Conservation (phyloP, 768 basidiomycete genomes). For the Ramaria sp. region DNA sequence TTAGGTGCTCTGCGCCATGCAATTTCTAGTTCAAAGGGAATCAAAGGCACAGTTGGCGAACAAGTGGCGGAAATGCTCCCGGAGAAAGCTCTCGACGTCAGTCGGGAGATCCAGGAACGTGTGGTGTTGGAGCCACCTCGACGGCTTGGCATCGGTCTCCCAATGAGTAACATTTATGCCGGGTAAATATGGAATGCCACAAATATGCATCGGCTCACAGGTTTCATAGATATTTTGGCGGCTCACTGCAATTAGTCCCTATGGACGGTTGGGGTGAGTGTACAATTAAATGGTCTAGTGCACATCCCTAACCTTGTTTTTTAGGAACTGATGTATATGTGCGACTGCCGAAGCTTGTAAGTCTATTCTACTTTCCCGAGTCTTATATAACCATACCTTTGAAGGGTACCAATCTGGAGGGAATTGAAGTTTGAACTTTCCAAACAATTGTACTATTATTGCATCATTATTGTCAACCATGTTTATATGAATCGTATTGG, state of each 20-base stretch:
- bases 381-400: neutral
- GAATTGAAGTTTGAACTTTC: constrained; percentile 52
- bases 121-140: constrained; percentile 35
- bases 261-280: constrained; percentile 74
- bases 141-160: constrained; percentile 71
- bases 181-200: constrained; percentile 30
- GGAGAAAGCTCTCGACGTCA: constrained; percentile 15
- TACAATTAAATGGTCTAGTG: neutral
- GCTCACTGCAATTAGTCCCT: constrained; percentile 66
- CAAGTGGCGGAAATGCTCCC: constrained; percentile 44
- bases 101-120: constrained; percentile 25
- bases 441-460: neutral
- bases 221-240: constrained; percentile 62
- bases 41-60: constrained; percentile 73
- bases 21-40: constrained; percentile 46
- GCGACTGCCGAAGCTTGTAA: constrained; percentile 68
- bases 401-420: constrained; percentile 79
- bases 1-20: constrained; percentile 57
- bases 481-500: neutral
- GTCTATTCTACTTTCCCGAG: constrained; percentile 15
- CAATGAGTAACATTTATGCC: constrained; percentile 84
- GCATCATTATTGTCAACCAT: neutral
- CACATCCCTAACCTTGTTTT: neutral
- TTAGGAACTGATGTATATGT: constrained; percentile 77
- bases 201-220: neutral